Evolutionary conservation across 352 stramenopile species (phyloP).

Genomic region (Globisporangium polare): DNA sequence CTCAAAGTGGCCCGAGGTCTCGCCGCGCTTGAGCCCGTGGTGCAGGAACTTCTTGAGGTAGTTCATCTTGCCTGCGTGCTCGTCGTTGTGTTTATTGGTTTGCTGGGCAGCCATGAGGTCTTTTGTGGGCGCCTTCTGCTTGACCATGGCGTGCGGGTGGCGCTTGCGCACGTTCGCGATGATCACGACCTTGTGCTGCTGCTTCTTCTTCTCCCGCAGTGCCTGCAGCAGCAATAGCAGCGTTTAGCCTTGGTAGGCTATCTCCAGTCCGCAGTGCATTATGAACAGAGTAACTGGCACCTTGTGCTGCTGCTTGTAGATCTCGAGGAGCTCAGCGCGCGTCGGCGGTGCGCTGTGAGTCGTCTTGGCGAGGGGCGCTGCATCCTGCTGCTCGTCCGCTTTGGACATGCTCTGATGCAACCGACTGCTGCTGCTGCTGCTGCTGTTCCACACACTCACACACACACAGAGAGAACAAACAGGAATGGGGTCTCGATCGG

Average conservation of each 20-base stretch:
- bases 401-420: constrained; percentile 9
- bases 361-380: constrained; percentile 3
- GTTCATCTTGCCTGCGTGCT: constrained; percentile 12
- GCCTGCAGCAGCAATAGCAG: constrained; percentile 23
- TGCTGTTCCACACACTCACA: too few relatives aligned
- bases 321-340: constrained; percentile 39
- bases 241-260: not conserved
- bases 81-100: constrained; percentile 3
- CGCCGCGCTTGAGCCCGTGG: constrained; percentile 19
- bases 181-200: constrained; percentile 58
- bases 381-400: constrained; percentile 7
- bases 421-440: not conserved
- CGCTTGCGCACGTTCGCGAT: constrained; percentile 41
- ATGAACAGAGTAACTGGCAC: too few relatives aligned
- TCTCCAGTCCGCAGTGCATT: too few relatives aligned
- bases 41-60: constrained; percentile 43
- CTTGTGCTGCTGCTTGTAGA: constrained; percentile 41
- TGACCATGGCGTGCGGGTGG: constrained; percentile 36
- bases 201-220: constrained; percentile 34
- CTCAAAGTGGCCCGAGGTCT: constrained; percentile 19
- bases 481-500: not conserved
- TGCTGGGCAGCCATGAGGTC: not conserved
- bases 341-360: constrained; percentile 6
- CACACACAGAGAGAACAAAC: not conserved
- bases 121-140: constrained; percentile 17